A percentile compares a stretch with the other conserved stretches of the same genome.
Conservation (phyloP, 2,329 filamentous ascomycete genomes). For the Fusarium subtropicale region DNA sequence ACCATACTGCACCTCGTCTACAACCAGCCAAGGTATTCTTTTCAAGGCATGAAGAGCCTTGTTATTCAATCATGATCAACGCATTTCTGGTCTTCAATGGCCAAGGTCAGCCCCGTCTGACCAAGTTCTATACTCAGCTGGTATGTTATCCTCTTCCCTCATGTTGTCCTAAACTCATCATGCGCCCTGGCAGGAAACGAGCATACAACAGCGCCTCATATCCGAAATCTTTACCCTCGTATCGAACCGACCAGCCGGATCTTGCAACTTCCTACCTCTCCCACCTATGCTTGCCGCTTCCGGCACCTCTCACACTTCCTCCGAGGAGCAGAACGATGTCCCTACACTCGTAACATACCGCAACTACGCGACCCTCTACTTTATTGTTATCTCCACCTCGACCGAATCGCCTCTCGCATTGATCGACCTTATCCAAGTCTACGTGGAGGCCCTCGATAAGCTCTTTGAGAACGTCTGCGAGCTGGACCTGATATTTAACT, state of each 20-base stretch:
- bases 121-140: slow-evolving; percentile 98
- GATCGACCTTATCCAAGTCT: slow-evolving; percentile 97
- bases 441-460: slow-evolving; percentile 93
- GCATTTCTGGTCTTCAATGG: slow-evolving; percentile 99
- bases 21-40: slow-evolving; percentile 1
- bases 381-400: slow-evolving; percentile 96
- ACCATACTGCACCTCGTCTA: background rate
- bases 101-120: slow-evolving; percentile 93
- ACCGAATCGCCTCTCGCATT: slow-evolving; percentile 96
- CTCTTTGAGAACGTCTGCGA: slow-evolving; percentile 99
- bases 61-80: slow-evolving; percentile 82
- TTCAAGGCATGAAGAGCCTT: slow-evolving; percentile 39
- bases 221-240: slow-evolving; percentile 98
- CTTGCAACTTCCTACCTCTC: slow-evolving; percentile 95
- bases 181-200: slow-evolving; percentile 78
- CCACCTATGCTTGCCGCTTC: slow-evolving; percentile 73
- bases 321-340: slow-evolving; percentile 83
- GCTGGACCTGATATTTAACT: slow-evolving; percentile 98
- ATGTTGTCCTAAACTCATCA: slow-evolving; percentile 14
- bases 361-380: slow-evolving; percentile 97
- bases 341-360: slow-evolving; percentile 97
- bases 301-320: slow-evolving; percentile 71
- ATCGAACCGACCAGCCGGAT: slow-evolving; percentile 87
- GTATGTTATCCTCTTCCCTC: slow-evolving; percentile 58
- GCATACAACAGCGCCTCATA: slow-evolving; percentile 95